Evolutionary conservation across 208 protist species (phyloP), one percentile per base, ranked within the genome.

Genomic region (Leptomonas pyrrhocoris): DNA sequence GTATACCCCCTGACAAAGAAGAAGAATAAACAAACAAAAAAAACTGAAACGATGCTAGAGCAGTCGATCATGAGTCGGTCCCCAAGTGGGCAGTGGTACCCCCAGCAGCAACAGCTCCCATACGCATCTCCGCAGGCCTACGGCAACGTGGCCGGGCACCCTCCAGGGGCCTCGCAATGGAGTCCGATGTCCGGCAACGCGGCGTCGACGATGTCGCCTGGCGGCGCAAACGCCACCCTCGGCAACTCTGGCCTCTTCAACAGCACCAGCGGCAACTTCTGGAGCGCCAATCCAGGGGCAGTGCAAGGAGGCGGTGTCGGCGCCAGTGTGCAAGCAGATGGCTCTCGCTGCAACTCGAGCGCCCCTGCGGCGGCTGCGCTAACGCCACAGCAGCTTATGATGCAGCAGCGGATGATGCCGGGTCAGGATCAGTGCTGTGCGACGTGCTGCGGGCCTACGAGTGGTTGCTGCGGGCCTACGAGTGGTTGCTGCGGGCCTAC

Each of bases 61-160:
- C 62, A 70, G 43, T 76, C 71, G 4, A 49, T 76, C 16, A 49
- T 58, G 19, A 77, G 73, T n/a, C 79, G 71, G 21, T 73, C 76
- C 6, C 64, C 76, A 9, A 81, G 75, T 23, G 74, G 70, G 59
- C 74, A 70, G 60, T 84, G 73, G 81, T 87, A 87, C 45, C 78
- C 77, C 15, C 80, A 79, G 65, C 63, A 78, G 40, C 57, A 59
- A 30, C 60, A 69, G 56, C 61, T 64, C 38, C 54, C 40, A 15
- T 43, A 64, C 58, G 11, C 30, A 5, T 43, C 58, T 13, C 16
- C 19, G 15, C 43, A n/a, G 25, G 16, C 34, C 8, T 64, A 64
- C 40, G 42, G 59, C 30, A 45, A 40, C 48, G 21, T 66, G 46
- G 5, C 46, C 3, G 30, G 31, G 13, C 60, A 54, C 42, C 42